Base-by-base conservation (phyloP, 768 basidiomycete genomes). In the Suillus sp. region DNA sequence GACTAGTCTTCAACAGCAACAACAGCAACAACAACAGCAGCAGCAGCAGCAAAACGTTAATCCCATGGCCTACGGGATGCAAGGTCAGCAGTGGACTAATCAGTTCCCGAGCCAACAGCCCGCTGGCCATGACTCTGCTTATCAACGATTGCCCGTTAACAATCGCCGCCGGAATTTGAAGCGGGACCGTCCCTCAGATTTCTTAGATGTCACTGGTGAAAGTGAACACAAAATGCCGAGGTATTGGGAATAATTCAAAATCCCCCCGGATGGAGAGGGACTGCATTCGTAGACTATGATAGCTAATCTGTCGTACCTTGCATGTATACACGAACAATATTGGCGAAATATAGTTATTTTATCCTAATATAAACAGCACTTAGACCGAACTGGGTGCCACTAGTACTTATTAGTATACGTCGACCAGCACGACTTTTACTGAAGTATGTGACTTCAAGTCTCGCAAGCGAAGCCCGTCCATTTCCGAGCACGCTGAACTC, bases 121-220 rank as follows among this genome's bases (percentile, higher is more conserved):
- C 35, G 82, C 83, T 58, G 81, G 82, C 7, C 86, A 87, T 70
- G 92, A 94, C 65, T 93, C 92, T 7, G 90, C 92, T n/a, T 94
- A 95, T 72, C 93, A 95, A 73, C 82, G 93, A 40, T 71, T 93
- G 56, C 92, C 92, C 35, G 77, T 95, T 60, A 94, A 93, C 70
- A 92, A 91, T 69, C 82, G 92, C 63, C 83, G 92, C 60, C 79
- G 90, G 70, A 87, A 86, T 67, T 70, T 91, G 67, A 93, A 95
- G 76, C 83, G 92, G 10, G 93, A 94, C 35, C 80, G 92, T 53
- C 92, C 92, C 1, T 88, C 90, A 4, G 93, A 95, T 75, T 94
- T 94, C 70, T 74, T 92, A 70, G 92, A 93, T 69, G 82, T 92
- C 2, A 85, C 85, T 3, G 84, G 81, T 16, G 86, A 88, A 63